Evolutionary conservation across 2,329 filamentous ascomycete species (phyloP).

Genomic region (Ascochyta koolunga): DNA sequence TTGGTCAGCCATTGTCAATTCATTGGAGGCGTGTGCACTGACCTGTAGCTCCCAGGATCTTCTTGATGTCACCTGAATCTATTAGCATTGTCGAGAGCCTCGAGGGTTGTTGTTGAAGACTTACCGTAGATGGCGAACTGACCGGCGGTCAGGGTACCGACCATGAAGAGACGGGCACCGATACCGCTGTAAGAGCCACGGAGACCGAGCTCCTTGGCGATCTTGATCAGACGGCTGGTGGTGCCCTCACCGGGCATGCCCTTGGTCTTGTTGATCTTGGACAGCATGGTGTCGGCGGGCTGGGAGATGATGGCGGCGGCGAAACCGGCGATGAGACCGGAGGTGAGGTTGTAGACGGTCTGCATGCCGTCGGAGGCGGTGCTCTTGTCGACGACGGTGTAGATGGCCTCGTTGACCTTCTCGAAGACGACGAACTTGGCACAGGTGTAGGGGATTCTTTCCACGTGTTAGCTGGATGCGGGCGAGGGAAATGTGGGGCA

Average conservation of each 20-base stretch:
- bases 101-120: neutral
- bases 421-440: conserved; percentile 95
- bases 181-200: conserved; percentile 81
- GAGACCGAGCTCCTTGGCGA: conserved; percentile 82
- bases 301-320: conserved; percentile 86
- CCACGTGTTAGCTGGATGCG: conserved; percentile 24
- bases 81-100: conserved; percentile 1
- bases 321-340: conserved; percentile 85
- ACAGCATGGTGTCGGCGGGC: conserved; percentile 91
- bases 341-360: conserved; percentile 82
- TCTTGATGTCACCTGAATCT: conserved; percentile 66
- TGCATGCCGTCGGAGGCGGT: conserved; percentile 70
- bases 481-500: neutral
- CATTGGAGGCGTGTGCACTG: too few relatives aligned
- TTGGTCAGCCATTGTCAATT: too few relatives aligned
- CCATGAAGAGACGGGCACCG: conserved; percentile 77
- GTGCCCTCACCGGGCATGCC: conserved; percentile 86
- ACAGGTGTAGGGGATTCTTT: conserved; percentile 89
- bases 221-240: conserved; percentile 81
- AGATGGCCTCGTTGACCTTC: conserved; percentile 80
- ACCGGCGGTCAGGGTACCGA: conserved; percentile 61
- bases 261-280: conserved; percentile 96
- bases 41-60: conserved; percentile 68
- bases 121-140: conserved; percentile 88
- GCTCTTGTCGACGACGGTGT: conserved; percentile 72